phyloP scores from a whole-genome alignment of 768 basidiomycete species.

The Hortiboletus flavorubellus region DNA sequence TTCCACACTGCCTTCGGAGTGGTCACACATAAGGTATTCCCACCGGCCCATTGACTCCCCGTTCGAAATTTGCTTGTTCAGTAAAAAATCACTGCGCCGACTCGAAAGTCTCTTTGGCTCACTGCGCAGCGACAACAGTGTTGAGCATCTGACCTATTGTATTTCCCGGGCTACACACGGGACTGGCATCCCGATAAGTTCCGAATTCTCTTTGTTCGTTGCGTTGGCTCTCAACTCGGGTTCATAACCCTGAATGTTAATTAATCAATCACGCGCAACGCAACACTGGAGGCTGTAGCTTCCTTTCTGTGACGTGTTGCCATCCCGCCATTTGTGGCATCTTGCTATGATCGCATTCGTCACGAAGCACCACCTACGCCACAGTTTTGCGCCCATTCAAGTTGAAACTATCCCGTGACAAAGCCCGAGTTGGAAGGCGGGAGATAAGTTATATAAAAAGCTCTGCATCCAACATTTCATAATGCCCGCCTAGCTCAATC shows the following conservation, averaged over 20 bases:
- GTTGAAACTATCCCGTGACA: background rate
- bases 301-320: conserved; percentile 11
- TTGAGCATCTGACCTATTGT: no score
- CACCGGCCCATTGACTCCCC: background rate
- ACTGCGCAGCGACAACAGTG: no score
- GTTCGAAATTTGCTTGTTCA: background rate
- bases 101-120: no score
- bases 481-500: conserved; percentile 62
- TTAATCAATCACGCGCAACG: conserved; percentile 15
- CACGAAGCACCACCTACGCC: conserved; percentile 9
- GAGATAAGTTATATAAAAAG: background rate
- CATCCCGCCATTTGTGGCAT: conserved; percentile 13
- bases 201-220: background rate
- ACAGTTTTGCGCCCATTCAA: conserved; percentile 25
- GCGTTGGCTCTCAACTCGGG: conserved; percentile 5
- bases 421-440: background rate
- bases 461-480: fast-evolving
- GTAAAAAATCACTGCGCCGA: no score
- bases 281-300: conserved; percentile 9
- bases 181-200: no score
- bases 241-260: conserved; percentile 20
- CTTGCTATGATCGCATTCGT: conserved; percentile 7
- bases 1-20: background rate
- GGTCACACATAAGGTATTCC: no score
- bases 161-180: no score